phyloP scores from a whole-genome alignment of 768 basidiomycete genomes.

The Panellus pusillus region DNA sequence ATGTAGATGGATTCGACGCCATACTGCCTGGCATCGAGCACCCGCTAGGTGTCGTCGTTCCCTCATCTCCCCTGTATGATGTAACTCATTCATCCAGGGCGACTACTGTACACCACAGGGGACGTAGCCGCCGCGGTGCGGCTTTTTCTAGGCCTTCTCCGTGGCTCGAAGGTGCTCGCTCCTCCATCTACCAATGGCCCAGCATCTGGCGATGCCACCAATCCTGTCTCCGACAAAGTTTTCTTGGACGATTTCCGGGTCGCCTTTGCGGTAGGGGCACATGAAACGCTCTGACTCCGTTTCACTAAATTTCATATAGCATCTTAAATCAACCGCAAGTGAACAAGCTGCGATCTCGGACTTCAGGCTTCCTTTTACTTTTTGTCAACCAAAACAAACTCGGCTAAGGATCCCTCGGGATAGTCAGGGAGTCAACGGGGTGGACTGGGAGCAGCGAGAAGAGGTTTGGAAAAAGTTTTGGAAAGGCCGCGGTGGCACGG shows the following conservation, averaged over 20 bases:
- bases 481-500: conserved; percentile 52
- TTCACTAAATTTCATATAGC: conserved; percentile 43
- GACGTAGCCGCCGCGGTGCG: conserved; percentile 74
- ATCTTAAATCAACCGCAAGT: conserved; percentile 63
- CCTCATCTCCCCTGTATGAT: neutral
- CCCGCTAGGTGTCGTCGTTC: conserved; percentile 56
- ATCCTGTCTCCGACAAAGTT: conserved; percentile 56
- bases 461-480: conserved; percentile 64
- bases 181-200: conserved; percentile 23
- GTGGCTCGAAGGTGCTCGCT: conserved; percentile 37
- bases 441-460: conserved; percentile 66
- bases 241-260: conserved; percentile 87
- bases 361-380: conserved; percentile 62
- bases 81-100: conserved; percentile 46
- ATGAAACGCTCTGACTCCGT: neutral
- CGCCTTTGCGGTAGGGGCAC: conserved; percentile 69
- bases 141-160: conserved; percentile 74
- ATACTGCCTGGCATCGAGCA: conserved; percentile 77
- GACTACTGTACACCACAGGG: conserved; percentile 89
- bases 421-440: conserved; percentile 39
- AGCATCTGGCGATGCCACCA: conserved; percentile 21
- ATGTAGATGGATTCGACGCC: conserved; percentile 53
- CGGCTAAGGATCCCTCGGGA: conserved; percentile 58
- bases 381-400: conserved; percentile 62
- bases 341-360: conserved; percentile 41